Base-by-base conservation (phyloP, 176 grass and related monocot genomes). In the Oryza glaberrima region DNA sequence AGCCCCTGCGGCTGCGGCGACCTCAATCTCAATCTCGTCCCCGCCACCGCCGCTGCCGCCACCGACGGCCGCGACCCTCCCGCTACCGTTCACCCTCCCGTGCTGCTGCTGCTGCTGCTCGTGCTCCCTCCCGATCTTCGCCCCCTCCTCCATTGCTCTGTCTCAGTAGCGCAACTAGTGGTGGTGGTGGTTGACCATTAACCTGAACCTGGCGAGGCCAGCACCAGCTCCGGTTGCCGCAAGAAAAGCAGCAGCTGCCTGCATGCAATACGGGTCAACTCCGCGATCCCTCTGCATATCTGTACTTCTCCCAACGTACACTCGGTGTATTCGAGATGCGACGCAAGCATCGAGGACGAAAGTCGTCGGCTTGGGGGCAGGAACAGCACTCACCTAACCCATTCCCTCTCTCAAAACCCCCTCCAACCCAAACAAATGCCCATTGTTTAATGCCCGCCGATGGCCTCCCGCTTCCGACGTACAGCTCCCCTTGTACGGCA, bases 31-130 rank as follows among this genome's bases (percentile, higher is more conserved):
- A 67, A 86, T 43, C 22, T 73, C 76, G 3, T 67, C 63, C 10
- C 49, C 44, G 28, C 56, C 48, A 30, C 32, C 69, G 25, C 71
- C 52, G 51, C 36, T 38, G 75, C 56, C 9, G 69, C 84, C 48
- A 30, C 32, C 69, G 25, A 78, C 52, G 51, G 75, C 56, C 9
- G 69, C 84, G 1, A 80, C 84, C 77, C 84, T 80, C 45, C 69
- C 56, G 44, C 76, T 79, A 32, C 69, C 56, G 44, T 56, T 79
- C 13, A 46, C 72, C 30, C 30, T 38, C 61, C n/a, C 30, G 13
- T 45, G 63, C 46, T 76, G 28, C 26, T 26, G 26, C 26, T 26
- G 76, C 43, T 78, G 67, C 48, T 35, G 15, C 13, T 47, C 75
- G 10, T 72, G 17, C 4, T 86, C 76, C 22, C 56, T 74, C 4